Evolutionary conservation across 176 grass and related monocot genomes (phyloP).

Genomic region (Rhynchospora pubera): DNA sequence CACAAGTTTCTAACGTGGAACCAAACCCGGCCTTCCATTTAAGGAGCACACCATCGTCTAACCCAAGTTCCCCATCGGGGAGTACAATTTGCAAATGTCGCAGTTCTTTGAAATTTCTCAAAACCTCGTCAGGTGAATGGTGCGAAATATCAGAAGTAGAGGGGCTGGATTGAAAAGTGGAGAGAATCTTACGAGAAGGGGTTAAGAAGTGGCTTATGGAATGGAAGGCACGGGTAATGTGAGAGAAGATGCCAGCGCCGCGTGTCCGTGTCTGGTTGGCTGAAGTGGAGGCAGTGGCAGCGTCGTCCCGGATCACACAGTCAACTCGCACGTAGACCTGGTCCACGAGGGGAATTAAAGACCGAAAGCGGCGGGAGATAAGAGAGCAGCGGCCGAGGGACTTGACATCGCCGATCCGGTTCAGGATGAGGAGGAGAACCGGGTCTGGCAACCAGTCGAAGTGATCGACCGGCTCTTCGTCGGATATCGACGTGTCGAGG

Average conservation of each 20-base stretch:
- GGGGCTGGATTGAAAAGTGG: background rate
- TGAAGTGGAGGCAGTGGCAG: constrained; percentile 23
- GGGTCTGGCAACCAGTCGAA: constrained; percentile 83
- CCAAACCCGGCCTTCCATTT: constrained; percentile 92
- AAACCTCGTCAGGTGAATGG: constrained; percentile 87
- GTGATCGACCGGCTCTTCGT: constrained; percentile 32
- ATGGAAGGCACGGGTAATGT: constrained; percentile 47
- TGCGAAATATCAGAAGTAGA: constrained; percentile 54
- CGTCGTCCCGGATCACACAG: constrained; percentile 86
- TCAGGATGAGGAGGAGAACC: constrained; percentile 71
- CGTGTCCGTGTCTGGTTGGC: background rate
- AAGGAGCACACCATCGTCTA: constrained; percentile 71
- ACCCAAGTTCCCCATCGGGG: constrained; percentile 60
- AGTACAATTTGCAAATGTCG: constrained; percentile 73
- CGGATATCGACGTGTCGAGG: constrained; percentile 8
- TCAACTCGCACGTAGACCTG: constrained; percentile 74
- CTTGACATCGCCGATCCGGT: constrained; percentile 86
- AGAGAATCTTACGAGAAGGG: constrained; percentile 23
- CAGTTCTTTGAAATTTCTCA: constrained; percentile 85
- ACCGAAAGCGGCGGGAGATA: constrained; percentile 72
- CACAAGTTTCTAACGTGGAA: constrained; percentile 73
- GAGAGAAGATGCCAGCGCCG: constrained; percentile 11
- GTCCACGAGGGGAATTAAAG: constrained; percentile 69
- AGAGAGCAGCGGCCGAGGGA: constrained; percentile 73
- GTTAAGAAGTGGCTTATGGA: constrained; percentile 67